phyloP scores from a whole-genome alignment of 768 basidiomycete species.

The Podaxis sp. region DNA sequence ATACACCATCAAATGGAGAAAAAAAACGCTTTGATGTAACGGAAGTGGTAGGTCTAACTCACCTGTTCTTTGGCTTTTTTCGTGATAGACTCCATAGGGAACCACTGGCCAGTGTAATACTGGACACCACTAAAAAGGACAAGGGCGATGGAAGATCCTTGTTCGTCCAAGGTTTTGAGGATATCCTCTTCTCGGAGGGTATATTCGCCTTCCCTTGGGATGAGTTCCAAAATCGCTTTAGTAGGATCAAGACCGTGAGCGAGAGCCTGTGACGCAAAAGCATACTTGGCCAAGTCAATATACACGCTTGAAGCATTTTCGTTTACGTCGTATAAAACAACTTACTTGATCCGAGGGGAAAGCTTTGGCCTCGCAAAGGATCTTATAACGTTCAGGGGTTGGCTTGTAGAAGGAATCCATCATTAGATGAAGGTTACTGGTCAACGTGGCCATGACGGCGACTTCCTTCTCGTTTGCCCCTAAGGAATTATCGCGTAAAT shows the following conservation, averaged over 20 bases:
- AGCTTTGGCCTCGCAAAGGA: constrained; percentile 90
- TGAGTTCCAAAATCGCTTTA: constrained; percentile 73
- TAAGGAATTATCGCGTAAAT: constrained; percentile 34
- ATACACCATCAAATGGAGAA: constrained; percentile 2
- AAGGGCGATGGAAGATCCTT: constrained; percentile 80
- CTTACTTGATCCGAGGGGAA: constrained; percentile 96
- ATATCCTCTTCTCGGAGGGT: constrained; percentile 89
- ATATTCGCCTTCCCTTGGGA: constrained; percentile 82
- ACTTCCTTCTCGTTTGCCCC: constrained; percentile 90
- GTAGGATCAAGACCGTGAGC: constrained; percentile 77
- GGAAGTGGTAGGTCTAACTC: constrained; percentile 17
- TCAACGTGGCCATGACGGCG: constrained; percentile 93
- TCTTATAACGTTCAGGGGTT: constrained; percentile 81
- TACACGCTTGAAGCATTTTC: constrained; percentile 14
- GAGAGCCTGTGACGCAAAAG: constrained; percentile 88
- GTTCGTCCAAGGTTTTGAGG: constrained; percentile 64
- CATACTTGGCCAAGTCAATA: constrained; percentile 63
- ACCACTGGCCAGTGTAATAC: constrained; percentile 96
- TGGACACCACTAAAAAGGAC: constrained; percentile 94
- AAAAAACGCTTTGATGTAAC: background rate
- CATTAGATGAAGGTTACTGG: constrained; percentile 93
- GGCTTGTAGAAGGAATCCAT: constrained; percentile 95
- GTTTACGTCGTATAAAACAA: constrained; percentile 19
- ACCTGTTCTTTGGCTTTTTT: constrained; percentile 84
- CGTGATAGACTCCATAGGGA: constrained; percentile 85